Evolutionary conservation across 2,329 filamentous ascomycete species (phyloP).

Genomic region (Diaporthe vexans): DNA sequence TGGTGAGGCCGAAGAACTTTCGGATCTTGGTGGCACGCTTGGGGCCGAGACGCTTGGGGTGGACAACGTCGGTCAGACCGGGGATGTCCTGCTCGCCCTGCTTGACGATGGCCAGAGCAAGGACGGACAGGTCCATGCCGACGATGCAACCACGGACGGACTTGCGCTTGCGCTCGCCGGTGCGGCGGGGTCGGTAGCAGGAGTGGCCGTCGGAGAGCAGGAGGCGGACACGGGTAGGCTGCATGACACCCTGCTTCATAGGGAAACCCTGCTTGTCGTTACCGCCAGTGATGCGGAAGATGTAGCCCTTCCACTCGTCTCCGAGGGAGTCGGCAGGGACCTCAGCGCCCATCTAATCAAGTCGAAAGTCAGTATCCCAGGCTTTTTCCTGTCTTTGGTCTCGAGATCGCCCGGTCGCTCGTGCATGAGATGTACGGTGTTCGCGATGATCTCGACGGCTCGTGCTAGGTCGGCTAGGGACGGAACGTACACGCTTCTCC

Average conservation of each 20-base stretch:
- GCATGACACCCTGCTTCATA: constrained; percentile 99
- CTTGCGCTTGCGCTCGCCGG: constrained; percentile 99
- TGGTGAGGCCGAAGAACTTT: constrained; percentile 99
- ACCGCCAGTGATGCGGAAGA: constrained; percentile 99
- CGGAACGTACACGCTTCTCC: constrained; percentile 87
- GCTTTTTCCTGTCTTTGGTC: no score
- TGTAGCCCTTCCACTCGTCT: constrained; percentile 99
- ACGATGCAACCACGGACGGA: constrained; percentile 99
- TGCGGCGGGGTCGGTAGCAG: constrained; percentile 98
- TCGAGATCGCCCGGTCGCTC: background rate
- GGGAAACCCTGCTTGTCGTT: constrained; percentile 99
- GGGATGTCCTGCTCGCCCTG: constrained; percentile 95
- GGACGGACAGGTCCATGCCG: constrained; percentile 92
- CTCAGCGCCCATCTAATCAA: constrained; percentile 84
- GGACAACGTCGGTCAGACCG: constrained; percentile 96
- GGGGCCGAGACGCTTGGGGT: constrained; percentile 99
- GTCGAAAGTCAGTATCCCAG: constrained; percentile 44
- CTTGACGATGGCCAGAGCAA: constrained; percentile 97
- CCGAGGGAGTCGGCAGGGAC: constrained; percentile 94
- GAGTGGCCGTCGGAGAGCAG: constrained; percentile 97
- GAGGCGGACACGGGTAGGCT: constrained; percentile 97
- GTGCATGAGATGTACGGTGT: background rate
- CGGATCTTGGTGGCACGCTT: constrained; percentile 99
- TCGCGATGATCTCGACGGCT: constrained; percentile 52
- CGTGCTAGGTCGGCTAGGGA: constrained; percentile 40